Percentiles rank a stretch among this genome's conserved stretches.
Conservation (phyloP, 139 green algal genomes). For the Micromonas commoda region DNA sequence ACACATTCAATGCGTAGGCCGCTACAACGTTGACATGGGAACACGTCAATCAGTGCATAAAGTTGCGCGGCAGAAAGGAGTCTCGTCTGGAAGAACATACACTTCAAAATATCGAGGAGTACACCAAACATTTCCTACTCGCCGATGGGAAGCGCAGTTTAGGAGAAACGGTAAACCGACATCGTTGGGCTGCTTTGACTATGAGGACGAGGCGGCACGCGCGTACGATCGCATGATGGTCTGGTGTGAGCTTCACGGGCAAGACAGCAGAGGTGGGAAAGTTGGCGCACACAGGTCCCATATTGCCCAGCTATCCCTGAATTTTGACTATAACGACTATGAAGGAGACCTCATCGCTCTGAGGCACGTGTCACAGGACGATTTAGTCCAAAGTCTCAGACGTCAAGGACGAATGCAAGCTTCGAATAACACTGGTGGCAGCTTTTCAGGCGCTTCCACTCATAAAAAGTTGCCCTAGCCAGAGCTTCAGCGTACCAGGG, state of each 20-base stretch:
- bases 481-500: too few species aligned
- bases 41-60: too few species aligned
- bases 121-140: constrained; percentile 33
- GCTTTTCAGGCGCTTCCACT: too few species aligned
- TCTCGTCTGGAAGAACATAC: not conserved
- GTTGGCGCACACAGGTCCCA: not conserved
- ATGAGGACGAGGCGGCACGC: constrained; percentile 29
- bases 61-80: constrained; percentile 10
- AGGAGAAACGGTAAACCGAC: constrained; percentile 31
- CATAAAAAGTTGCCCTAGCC: too few species aligned
- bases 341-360: constrained; percentile 13
- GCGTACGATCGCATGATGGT: constrained; percentile 38
- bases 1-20: too few species aligned
- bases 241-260: constrained; percentile 29
- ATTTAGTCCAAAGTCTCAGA: constrained; percentile 24
- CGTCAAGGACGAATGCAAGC: constrained; percentile 22
- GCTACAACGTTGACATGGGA: too few species aligned
- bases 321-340: constrained; percentile 11
- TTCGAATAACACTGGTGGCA: too few species aligned
- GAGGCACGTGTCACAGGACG: constrained; percentile 30
- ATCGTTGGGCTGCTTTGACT: constrained; percentile 33
- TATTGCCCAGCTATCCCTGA: not conserved
- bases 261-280: not conserved
- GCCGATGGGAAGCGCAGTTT: constrained; percentile 28
- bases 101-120: constrained; percentile 27